Conservation (phyloP, 1,139 yeast genomes). For the Yarrowia galli region DNA sequence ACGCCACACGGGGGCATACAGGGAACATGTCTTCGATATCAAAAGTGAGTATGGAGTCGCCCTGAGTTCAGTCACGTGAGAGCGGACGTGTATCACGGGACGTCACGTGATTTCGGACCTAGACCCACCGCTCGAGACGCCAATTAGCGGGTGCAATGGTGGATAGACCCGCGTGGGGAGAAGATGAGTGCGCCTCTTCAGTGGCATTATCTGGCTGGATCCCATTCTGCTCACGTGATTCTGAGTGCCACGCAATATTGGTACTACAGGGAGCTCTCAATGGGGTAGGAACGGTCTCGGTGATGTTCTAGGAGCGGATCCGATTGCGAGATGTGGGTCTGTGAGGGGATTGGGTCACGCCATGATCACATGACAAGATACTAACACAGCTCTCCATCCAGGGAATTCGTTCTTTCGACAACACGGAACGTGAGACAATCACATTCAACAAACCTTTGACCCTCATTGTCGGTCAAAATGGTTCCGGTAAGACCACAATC, state of each 20-base stretch:
- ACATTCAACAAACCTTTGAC: constrained; percentile 92
- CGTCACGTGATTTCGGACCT: neutral
- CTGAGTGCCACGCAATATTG: neutral
- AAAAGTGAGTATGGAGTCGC: constrained; percentile 8
- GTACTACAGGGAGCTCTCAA: too few species aligned
- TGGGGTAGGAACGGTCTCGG: too few species aligned
- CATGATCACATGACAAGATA: neutral
- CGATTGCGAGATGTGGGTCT: neutral
- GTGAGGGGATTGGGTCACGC: neutral
- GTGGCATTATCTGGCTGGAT: too few species aligned
- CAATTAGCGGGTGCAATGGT: neutral
- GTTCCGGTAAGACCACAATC: constrained; percentile 97
- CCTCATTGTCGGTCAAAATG: constrained; percentile 93
- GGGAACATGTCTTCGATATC: constrained; percentile 17
- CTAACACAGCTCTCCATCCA: constrained; percentile 70
- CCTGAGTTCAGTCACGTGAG: neutral
- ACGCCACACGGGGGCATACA: constrained; percentile 12
- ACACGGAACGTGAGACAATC: constrained; percentile 80
- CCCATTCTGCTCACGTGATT: neutral
- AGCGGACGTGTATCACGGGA: neutral
- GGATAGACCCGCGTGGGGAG: neutral
- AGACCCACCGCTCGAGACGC: neutral
- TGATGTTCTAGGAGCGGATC: too few species aligned
- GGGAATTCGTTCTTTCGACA: constrained; percentile 91
- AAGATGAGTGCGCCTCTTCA: neutral